These are phyloP conservation scores for Ophiosphaerella narmari DNA, from an alignment of 2,329 filamentous ascomycete species.

Conservation along the genomic window DNA sequence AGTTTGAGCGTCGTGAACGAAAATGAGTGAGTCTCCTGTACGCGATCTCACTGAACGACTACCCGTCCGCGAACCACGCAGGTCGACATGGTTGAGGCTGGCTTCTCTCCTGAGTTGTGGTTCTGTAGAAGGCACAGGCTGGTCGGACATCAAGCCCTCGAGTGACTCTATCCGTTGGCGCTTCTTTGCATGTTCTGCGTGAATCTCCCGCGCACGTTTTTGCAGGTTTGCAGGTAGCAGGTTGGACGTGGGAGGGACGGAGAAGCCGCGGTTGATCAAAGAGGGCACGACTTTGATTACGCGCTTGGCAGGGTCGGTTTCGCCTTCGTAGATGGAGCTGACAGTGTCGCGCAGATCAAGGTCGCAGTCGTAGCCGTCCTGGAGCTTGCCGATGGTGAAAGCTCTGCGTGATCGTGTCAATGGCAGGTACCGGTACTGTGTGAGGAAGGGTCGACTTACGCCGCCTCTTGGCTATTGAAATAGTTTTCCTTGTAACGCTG, in stretches of 20 bases:
- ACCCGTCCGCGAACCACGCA: background rate
- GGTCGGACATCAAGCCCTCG: constrained; percentile 25
- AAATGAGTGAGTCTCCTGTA: constrained; percentile 23
- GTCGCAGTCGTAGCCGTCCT: constrained; percentile 43
- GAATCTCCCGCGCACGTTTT: constrained; percentile 25
- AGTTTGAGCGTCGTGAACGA: constrained; percentile 22
- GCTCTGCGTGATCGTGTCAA: constrained; percentile 15
- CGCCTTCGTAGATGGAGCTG: constrained; percentile 38
- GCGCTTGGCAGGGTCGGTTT: constrained; percentile 28
- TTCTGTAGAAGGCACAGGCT: constrained; percentile 35
- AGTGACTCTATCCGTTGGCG: constrained; percentile 26
- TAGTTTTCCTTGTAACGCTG: constrained; percentile 44
- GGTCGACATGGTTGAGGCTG: background rate
- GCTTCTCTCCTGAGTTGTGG: constrained; percentile 19
- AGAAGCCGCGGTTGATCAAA: constrained; percentile 37
- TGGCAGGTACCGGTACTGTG: background rate
- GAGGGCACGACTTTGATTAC: constrained; percentile 38
- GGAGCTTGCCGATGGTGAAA: constrained; percentile 44
- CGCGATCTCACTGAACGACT: constrained; percentile 13
- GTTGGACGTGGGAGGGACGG: constrained; percentile 36
- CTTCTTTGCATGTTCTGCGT: constrained; percentile 24
- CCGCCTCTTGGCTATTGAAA: constrained; percentile 24
- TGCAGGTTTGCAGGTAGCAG: constrained; percentile 30
- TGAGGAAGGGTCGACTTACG: constrained; percentile 12
- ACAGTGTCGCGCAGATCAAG: constrained; percentile 44